Base-by-base conservation (phyloP, 2,329 filamentous ascomycete species). In the Colletotrichum acutatum region DNA sequence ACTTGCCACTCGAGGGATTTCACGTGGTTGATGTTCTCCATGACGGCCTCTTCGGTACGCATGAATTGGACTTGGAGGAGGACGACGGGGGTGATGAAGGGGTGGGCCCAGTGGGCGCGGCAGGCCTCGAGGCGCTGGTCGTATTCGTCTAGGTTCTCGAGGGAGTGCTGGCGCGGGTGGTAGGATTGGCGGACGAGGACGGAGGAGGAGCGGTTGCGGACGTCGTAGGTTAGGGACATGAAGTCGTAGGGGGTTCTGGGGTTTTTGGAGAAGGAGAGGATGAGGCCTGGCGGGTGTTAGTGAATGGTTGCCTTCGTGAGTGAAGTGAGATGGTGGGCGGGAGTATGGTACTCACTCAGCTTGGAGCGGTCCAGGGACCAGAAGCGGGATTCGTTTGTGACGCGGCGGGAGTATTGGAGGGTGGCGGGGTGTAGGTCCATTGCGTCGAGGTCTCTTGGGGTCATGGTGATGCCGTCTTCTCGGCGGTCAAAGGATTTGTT, bases 191-290 rank as follows among this genome's bases (percentile, higher is more conserved):
- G 80, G 49, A 86, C 80, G 7, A 86, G 76, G 24, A 84, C 81
- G 1, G 82, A 86, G 2, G 84, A 79, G 3, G 80, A 82, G 24
- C 81, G 81, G 8, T 79, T 81, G 9, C 79, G 76, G 46, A 86
- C 76, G 66, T 82, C 80, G 76, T 86, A 86, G 5, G 83, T 83
- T 83, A 86, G 84, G 54, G 84, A 86, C 11, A 86, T 78, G 74
- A 86, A 86, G 76, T 86, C 85, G 59, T 84, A 86, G 0, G 85
- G 84, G 0, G 85, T 84, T 56, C 82, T 83, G 26, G 85, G 83
- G 66, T 84, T 82, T 26, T 81, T 80, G 4, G 85, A 85, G 74
- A 86, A 86, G 42, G 84, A 83, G 64, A 86, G 79, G 64, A 86
- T 84, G 49, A 86, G 76, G 73, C 83, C 83, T 84, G 19, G 0